A percentile compares a stretch with the other conserved stretches of the same genome.
These are phyloP conservation scores for Aspergillus caelatus DNA, from an alignment of 2,329 filamentous ascomycete genomes.

Conservation along the genomic window DNA sequence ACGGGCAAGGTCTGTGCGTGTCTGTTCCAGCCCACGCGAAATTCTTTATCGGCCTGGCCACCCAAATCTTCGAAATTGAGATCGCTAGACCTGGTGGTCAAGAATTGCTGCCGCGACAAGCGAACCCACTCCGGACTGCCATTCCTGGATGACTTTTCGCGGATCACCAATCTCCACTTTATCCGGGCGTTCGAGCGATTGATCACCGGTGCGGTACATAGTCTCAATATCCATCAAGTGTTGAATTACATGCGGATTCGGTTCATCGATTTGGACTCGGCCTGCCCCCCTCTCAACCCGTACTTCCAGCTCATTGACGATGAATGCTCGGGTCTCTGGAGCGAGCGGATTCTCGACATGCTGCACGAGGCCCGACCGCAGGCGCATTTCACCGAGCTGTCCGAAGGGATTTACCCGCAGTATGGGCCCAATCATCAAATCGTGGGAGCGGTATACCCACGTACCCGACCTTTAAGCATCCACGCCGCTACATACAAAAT, in stretches of 20 bases:
- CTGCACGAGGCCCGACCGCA: slow-evolving; percentile 62
- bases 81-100: slow-evolving; percentile 71
- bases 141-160: slow-evolving; percentile 65
- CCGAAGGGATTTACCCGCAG: slow-evolving; percentile 61
- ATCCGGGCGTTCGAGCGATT: slow-evolving; percentile 72
- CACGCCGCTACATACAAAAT: slow-evolving; percentile 44
- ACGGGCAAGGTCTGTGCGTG: slow-evolving; percentile 71
- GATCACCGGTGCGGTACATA: slow-evolving; percentile 64
- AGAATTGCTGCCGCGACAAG: slow-evolving; percentile 67
- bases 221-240: slow-evolving; percentile 61
- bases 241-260: slow-evolving; percentile 70
- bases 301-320: slow-evolving; percentile 68
- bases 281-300: slow-evolving; percentile 70
- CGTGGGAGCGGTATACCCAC: slow-evolving; percentile 41
- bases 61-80: slow-evolving; percentile 53
- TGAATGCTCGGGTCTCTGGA: slow-evolving; percentile 72
- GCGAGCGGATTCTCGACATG: slow-evolving; percentile 64
- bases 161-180: slow-evolving; percentile 72
- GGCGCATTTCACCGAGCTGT: slow-evolving; percentile 63
- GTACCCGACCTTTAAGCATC: slow-evolving; percentile 42
- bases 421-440: slow-evolving; percentile 35
- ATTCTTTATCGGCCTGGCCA: slow-evolving; percentile 50
- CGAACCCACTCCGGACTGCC: slow-evolving; percentile 37
- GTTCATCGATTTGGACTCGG: slow-evolving; percentile 75
- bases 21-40: slow-evolving; percentile 66